Base-by-base conservation (phyloP, 23 red algal genomes). In the Gracilaria domingensis region DNA sequence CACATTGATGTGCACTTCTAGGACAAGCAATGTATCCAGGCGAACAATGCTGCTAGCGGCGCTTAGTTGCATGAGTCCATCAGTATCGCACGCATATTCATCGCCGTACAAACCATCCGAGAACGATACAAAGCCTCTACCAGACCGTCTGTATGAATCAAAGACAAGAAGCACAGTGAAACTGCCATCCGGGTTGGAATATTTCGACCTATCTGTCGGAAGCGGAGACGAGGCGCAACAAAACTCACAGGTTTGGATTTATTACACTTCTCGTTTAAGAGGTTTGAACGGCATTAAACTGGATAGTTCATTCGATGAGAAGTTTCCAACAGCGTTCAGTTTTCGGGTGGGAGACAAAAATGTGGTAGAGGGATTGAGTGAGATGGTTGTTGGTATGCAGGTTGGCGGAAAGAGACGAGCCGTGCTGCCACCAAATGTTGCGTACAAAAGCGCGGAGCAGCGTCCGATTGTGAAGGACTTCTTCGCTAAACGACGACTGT, bases 271-370 rank as follows among this genome's bases (percentile, higher is more conserved):
- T 0, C 83, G 93, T 40, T 48, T 95, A 58, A 33, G 88, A 21
- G 93, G 93, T 1, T 40, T 95, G 32, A 95, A 95, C 57, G 93
- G 93, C 21, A 91, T 85, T 75, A 95, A 95, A 64, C 32, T 95
- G 28, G 69, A 90, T 14, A 88, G 83, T 21, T 81, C 83, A 4
- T 89, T 72, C 48, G 84, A 89, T 51, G 87, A 90, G 4, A 70
- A 70, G 42, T 48, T 69, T 6, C 84, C 79, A 6, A 39, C 78
- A 2, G 39, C 78, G 28, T 92, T 70, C 29, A 71, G 47, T 18
- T 84, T 92, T 71, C 58, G 65, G 12, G 69, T 92, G 34, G 89
- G 89, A 8, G 89, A 61, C 3, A n/a, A 50, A 3, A 66, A 77
- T 30, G 89, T 95, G 8, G 93, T 95, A 6, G 74, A 85, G 34